These are phyloP conservation scores for Hymenoscyphus occultus DNA, from an alignment of 2,329 filamentous ascomycete genomes.

Conservation along the genomic window DNA sequence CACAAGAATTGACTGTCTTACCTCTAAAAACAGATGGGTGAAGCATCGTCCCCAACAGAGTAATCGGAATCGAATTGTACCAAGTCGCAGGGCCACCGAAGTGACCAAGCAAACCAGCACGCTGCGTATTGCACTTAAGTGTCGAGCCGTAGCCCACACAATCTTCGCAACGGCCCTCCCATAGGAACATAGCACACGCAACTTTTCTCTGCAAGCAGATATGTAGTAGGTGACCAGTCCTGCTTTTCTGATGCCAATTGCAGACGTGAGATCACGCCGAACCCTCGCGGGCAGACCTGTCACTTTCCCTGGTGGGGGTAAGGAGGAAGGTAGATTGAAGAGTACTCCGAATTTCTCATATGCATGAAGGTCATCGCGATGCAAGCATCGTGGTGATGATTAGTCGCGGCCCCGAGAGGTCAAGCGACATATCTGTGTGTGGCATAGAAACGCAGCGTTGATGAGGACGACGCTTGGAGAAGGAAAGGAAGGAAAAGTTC, in stretches of 20 bases:
- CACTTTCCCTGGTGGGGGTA: conserved; percentile 42
- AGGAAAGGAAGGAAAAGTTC: conserved; percentile 35
- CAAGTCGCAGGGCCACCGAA: conserved; percentile 23
- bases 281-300: conserved; percentile 77
- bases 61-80: conserved; percentile 42
- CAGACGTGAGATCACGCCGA: conserved; percentile 79
- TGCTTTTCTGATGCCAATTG: conserved; percentile 94
- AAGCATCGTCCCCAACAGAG: conserved; percentile 38
- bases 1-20: conserved; percentile 20
- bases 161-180: conserved; percentile 94
- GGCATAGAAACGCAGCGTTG: conserved; percentile 97
- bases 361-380: conserved; percentile 47
- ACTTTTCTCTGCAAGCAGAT: conserved; percentile 37
- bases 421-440: conserved; percentile 59
- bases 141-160: conserved; percentile 64
- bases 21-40: conserved; percentile 30
- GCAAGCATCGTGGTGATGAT: conserved; percentile 27
- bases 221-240: conserved; percentile 42
- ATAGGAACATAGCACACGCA: conserved; percentile 57
- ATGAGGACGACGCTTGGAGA: conserved; percentile 74
- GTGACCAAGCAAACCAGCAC: conserved; percentile 46
- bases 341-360: conserved; percentile 99
- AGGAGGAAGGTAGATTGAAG: conserved; percentile 59
- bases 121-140: conserved; percentile 97
- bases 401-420: conserved; percentile 33